Conservation (phyloP, 371 early-diverging fungal genomes). For the Rhizopus microsporus region DNA sequence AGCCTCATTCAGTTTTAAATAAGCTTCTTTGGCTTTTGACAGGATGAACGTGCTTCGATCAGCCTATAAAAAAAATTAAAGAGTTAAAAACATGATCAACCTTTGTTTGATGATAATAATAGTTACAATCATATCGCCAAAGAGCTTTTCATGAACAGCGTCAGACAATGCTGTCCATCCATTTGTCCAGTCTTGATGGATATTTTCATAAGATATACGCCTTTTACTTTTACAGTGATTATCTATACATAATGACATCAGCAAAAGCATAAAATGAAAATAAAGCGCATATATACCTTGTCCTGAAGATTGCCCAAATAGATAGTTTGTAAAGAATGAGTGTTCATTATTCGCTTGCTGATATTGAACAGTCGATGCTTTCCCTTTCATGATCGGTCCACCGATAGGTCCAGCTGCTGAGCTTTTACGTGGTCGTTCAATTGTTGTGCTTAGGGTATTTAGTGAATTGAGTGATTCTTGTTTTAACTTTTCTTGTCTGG, state of each 20-base stretch:
- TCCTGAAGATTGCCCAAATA: slow-evolving; percentile 32
- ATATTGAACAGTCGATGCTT: slow-evolving; percentile 3
- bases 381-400: slow-evolving; percentile 18
- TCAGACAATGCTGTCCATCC: slow-evolving; percentile 47
- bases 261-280: neutral
- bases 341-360: slow-evolving; percentile 13
- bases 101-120: neutral
- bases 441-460: slow-evolving; percentile 9
- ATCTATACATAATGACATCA: neutral
- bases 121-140: slow-evolving; percentile 43
- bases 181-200: slow-evolving; percentile 15
- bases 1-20: slow-evolving; percentile 36
- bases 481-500: slow-evolving; percentile 24
- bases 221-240: neutral
- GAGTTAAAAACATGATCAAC: neutral
- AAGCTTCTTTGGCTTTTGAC: slow-evolving; percentile 34
- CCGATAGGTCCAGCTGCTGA: slow-evolving; percentile 32
- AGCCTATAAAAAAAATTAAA: slow-evolving; percentile 7
- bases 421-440: slow-evolving; percentile 22
- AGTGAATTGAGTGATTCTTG: neutral
- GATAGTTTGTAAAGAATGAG: slow-evolving; percentile 42
- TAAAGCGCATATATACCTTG: neutral
- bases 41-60: slow-evolving; percentile 29
- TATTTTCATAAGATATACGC: slow-evolving; percentile 11
- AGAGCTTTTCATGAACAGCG: slow-evolving; percentile 38